Evolutionary conservation across 1,139 yeast species (phyloP), one percentile per base, ranked within the genome.

Genomic region (Magnusiomyces sp.): DNA sequence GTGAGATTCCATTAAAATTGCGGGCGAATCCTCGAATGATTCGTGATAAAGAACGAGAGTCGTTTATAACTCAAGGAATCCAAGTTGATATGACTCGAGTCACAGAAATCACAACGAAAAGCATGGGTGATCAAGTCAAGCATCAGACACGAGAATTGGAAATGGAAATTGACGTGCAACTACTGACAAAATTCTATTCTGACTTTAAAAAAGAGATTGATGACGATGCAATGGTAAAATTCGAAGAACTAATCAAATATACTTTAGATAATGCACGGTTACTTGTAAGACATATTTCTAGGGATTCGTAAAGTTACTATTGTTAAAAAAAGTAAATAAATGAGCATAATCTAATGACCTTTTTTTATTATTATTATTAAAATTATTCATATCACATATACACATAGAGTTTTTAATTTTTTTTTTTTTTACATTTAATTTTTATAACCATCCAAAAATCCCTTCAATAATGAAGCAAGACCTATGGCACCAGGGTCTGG

Each of bases 401-500:
- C 29, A 23, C 29, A 23, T 23, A 23, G n/a, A n/a, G n/a, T n/a
- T n/a, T n/a, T n/a, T n/a, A n/a, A n/a, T n/a, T n/a, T n/a, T n/a
- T n/a, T n/a, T n/a, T n/a, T 23, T 5, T 23, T 5, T 23, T 7
- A 23, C 7, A 23, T 7, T 7, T 23, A 23, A 23, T 48, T 36
- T 42, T 56, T 42, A 46, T 52, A 56, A 10, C 58, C 62, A 19
- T 53, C 43, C 31, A 55, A 51, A 43, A 63, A 55, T 1, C 67
- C 67, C 45, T 58, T 50, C 29, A 65, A 53, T 7, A 65, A 54
- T 10, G 62, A 66, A 9, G 65, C 65, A 33, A 70, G 56, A 2
- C 73, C 73, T 45, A 68, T 58, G 1, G 97, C 97, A 58, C 97
- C 97, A 2, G 97, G 97, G 61, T 90, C 97, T 1, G 96, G 95